These are phyloP conservation scores for Myxozyma sirexii DNA, from an alignment of 805 yeast genomes.

Conservation along the genomic window DNA sequence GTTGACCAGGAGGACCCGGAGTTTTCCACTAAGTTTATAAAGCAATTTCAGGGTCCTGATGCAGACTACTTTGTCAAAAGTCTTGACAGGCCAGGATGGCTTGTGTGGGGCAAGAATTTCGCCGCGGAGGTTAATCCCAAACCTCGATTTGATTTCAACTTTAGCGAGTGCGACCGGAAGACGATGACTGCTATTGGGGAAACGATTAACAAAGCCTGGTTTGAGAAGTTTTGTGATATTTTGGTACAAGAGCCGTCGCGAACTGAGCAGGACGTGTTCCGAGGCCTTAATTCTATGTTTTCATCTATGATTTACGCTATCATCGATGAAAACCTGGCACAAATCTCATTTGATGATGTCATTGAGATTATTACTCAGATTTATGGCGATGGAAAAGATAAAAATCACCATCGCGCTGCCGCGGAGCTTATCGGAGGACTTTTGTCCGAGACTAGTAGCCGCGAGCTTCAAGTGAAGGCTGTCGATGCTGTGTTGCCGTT, in stretches of 20 bases:
- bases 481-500: constrained; percentile 45
- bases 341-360: constrained; percentile 55
- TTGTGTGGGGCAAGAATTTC: constrained; percentile 68
- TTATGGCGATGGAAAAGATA: constrained; percentile 63
- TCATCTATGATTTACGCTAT: constrained; percentile 55
- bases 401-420: constrained; percentile 71
- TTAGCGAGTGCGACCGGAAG: constrained; percentile 40
- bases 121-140: constrained; percentile 40
- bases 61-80: constrained; percentile 64
- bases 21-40: constrained; percentile 49
- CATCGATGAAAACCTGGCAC: constrained; percentile 49
- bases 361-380: constrained; percentile 52
- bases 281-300: constrained; percentile 64
- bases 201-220: constrained; percentile 59
- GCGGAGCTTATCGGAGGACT: constrained; percentile 74
- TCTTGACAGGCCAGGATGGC: constrained; percentile 63
- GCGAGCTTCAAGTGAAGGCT: constrained; percentile 21
- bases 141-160: constrained; percentile 27
- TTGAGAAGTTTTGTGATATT: constrained; percentile 53
- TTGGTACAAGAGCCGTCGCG: constrained; percentile 59
- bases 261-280: constrained; percentile 61
- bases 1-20: constrained; percentile 50
- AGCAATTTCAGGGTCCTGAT: constrained; percentile 55
- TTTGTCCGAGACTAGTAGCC: constrained; percentile 44
- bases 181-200: constrained; percentile 50